Base-by-base conservation (phyloP, 148 eudicot species). In the Rhododendron ferrugineum region DNA sequence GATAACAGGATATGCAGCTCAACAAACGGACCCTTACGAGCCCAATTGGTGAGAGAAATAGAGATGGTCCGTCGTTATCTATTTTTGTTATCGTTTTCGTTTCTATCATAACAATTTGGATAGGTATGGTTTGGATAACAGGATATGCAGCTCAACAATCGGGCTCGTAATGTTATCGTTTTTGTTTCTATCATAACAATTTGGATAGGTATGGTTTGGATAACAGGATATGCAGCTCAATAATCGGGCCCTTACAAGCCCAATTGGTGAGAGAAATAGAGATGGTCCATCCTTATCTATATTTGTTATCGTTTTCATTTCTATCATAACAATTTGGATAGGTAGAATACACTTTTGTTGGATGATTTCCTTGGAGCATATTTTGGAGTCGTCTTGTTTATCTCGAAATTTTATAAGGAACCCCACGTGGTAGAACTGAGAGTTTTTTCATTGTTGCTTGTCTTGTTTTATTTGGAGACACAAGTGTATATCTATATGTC, bases 141-240 rank as follows among this genome's bases (percentile, higher is more conserved):
- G 8, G 47, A 44, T 6, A 44, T 44, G 47, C 8, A 44, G 75
- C 37, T 70, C 75, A 11, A 37, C 75, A 70, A 70, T 28, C 36
- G 2, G 7, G 37, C 20, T 66, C 18, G 13, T 0, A 70, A 70
- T 44, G 47, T 44, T 9, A 44, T 44, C 8, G 47, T 34, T 84
- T 46, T 81, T 30, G 0, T 37, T 37, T 37, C 40, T 66, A 46
- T 50, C 40, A 47, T 32, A 52, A 22, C 1, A 37, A 18, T 34
- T 80, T 95, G 94, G 84, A 94, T 95, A 83, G 40, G 40, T 37
- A 93, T 93, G 94, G 92, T 94, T 34, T 94, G 98, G 98, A 90
- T 95, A 82, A 40, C 92, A 95, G 83, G 98, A 94, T 81, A 89
- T 92, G 94, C 93, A 95, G 84, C 92, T 95, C 64, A 89, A 81